Evolutionary conservation across 1,284 basidiomycete genomes (phyloP).

Genomic region (Anthracocystis setariae): DNA sequence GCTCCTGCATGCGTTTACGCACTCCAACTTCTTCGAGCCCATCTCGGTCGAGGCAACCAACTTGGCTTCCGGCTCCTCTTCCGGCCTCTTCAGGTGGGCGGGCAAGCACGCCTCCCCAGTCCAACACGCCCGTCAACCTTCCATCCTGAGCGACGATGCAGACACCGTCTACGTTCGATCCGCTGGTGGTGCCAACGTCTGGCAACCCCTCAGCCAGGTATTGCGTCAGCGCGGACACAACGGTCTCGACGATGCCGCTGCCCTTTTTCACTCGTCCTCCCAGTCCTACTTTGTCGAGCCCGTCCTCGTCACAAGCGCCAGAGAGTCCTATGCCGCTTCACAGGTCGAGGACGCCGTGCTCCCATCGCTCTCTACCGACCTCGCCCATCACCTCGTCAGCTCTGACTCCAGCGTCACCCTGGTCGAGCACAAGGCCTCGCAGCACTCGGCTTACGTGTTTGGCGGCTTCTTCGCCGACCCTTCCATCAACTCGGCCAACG

Average conservation of each 20-base stretch:
- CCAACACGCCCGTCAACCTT: background rate
- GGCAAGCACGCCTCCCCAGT: conserved; percentile 12
- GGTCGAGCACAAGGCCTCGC: conserved; percentile 26
- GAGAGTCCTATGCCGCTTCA: conserved; percentile 26
- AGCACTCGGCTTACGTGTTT: conserved; percentile 44
- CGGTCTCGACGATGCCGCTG: conserved; percentile 17
- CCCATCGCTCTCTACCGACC: conserved; percentile 24
- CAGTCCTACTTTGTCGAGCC: conserved; percentile 51
- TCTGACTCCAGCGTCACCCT: conserved; percentile 7
- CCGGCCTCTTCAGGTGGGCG: conserved; percentile 46
- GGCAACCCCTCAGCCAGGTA: conserved; percentile 41
- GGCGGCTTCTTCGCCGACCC: conserved; percentile 31
- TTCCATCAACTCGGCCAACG: conserved; percentile 9
- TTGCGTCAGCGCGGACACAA: conserved; percentile 1
- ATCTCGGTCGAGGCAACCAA: conserved; percentile 50
- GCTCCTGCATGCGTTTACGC: conserved; percentile 83
- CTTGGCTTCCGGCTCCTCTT: conserved; percentile 49
- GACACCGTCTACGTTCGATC: conserved; percentile 46
- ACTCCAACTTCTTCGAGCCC: conserved; percentile 70
- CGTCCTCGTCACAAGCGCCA: conserved; percentile 51
- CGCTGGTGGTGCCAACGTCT: conserved; percentile 35
- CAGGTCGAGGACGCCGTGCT: conserved; percentile 31
- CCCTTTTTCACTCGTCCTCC: conserved; percentile 16
- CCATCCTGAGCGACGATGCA: conserved; percentile 7
- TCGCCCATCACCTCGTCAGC: conserved; percentile 22